These are phyloP conservation scores for Amylocarpus encephaloides DNA, from an alignment of 2,329 filamentous ascomycete genomes.

Conservation along the genomic window DNA sequence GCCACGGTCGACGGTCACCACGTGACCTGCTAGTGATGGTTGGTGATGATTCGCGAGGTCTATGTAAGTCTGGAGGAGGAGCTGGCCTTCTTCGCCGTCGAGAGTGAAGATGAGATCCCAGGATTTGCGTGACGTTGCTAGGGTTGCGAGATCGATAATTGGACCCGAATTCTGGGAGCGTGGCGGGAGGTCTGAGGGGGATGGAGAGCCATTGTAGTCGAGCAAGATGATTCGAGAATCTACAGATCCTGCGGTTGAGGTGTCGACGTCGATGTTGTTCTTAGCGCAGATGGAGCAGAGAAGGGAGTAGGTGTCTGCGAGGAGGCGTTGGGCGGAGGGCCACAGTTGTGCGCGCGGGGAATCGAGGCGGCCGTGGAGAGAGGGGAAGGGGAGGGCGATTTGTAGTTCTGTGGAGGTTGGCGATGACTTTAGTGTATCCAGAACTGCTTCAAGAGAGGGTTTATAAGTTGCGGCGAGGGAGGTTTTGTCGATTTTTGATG, in stretches of 20 bases:
- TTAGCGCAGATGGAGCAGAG: conserved; percentile 65
- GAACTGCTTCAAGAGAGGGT: conserved; percentile 48
- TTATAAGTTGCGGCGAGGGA: conserved; percentile 54
- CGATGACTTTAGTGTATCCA: conserved; percentile 42
- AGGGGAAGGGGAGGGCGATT: conserved; percentile 56
- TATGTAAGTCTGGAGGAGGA: conserved; percentile 46
- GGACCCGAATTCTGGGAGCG: conserved; percentile 31
- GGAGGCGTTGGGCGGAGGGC: conserved; percentile 61
- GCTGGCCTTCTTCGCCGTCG: conserved; percentile 57
- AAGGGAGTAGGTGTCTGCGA: conserved; percentile 74
- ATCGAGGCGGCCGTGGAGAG: conserved; percentile 42
- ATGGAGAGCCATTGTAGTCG: conserved; percentile 45
- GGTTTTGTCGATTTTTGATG: conserved; percentile 45
- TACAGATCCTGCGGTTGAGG: conserved; percentile 63
- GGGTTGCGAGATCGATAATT: conserved; percentile 41
- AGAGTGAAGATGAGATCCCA: conserved; percentile 64
- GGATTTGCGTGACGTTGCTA: conserved; percentile 46
- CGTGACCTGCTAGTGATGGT: conserved; percentile 43
- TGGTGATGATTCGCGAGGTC: conserved; percentile 42
- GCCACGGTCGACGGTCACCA: conserved; percentile 47
- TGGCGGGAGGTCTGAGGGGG: conserved; percentile 38
- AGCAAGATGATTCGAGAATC: conserved; percentile 71
- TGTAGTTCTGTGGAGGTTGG: conserved; percentile 22
- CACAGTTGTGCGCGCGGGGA: conserved; percentile 52
- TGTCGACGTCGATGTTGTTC: conserved; percentile 46